These are phyloP conservation scores for Metahyphopichia silvanorum DNA, from an alignment of 805 yeast species.

Conservation along the genomic window DNA sequence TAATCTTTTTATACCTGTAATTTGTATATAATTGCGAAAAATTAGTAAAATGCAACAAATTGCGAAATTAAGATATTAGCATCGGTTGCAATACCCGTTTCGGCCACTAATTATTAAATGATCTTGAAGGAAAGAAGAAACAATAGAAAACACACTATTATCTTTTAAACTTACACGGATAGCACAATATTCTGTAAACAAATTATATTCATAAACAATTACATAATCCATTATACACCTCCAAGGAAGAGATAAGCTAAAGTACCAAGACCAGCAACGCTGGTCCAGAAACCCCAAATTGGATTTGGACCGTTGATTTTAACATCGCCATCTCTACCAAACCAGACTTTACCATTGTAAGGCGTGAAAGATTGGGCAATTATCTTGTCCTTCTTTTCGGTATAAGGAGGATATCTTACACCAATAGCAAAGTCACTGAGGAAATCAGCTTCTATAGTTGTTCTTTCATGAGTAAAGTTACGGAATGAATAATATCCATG, in stretches of 20 bases:
- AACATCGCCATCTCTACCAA: constrained; percentile 35
- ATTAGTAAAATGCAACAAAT: too few species aligned
- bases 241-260: constrained; percentile 19
- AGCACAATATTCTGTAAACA: too few species aligned
- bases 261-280: constrained; percentile 26
- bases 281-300: constrained; percentile 29
- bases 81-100: too few species aligned
- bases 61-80: too few species aligned
- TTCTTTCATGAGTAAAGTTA: constrained; percentile 74
- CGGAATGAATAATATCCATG: constrained; percentile 58
- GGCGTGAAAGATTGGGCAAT: constrained; percentile 23
- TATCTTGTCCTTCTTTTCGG: constrained; percentile 28
- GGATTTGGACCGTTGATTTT: constrained; percentile 27
- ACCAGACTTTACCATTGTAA: constrained; percentile 36
- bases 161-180: too few species aligned
- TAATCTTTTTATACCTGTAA: too few species aligned
- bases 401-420: constrained; percentile 68
- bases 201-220: too few species aligned
- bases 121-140: too few species aligned
- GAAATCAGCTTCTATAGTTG: constrained; percentile 59
- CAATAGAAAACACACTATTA: too few species aligned
- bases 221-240: constrained; percentile 6
- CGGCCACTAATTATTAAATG: too few species aligned
- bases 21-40: too few species aligned
- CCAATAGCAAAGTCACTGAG: constrained; percentile 58